Conservation (phyloP, 352 stramenopile genomes). For the Hyaloperonospora brassicae region DNA sequence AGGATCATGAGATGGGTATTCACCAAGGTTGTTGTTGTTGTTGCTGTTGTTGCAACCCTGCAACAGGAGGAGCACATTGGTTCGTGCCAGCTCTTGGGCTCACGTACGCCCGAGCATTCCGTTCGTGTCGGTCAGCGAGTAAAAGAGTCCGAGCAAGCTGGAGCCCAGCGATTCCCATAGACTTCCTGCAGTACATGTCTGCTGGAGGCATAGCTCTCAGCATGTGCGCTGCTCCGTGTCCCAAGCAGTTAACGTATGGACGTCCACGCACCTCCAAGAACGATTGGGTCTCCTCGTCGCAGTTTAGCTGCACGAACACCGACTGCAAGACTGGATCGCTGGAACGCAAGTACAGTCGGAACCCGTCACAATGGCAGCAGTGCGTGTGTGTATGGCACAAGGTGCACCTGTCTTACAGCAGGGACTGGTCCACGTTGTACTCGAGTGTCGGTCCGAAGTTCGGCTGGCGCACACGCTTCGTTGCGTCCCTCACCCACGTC, state of each 20-base stretch:
- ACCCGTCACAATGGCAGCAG: background rate
- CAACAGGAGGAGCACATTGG: no score
- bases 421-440: slow-evolving; percentile 46
- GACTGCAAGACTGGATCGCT: slow-evolving; percentile 54
- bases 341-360: slow-evolving; percentile 4
- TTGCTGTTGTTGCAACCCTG: no score
- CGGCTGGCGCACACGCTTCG: slow-evolving; percentile 43
- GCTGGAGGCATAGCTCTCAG: background rate
- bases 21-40: background rate
- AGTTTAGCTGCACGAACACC: slow-evolving; percentile 64
- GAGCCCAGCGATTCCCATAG: slow-evolving; percentile 61
- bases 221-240: no score
- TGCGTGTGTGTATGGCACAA: background rate
- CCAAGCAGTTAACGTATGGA: background rate
- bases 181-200: slow-evolving; percentile 71
- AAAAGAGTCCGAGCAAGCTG: slow-evolving; percentile 66
- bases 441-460: slow-evolving; percentile 44
- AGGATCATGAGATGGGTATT: slow-evolving; percentile 11
- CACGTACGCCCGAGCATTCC: slow-evolving; percentile 73
- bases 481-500: slow-evolving; percentile 60
- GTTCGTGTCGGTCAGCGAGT: slow-evolving; percentile 77
- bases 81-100: background rate
- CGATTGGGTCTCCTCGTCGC: slow-evolving; percentile 59
- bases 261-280: slow-evolving; percentile 51
- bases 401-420: slow-evolving; percentile 31